Conservation (phyloP, 2,329 filamentous ascomycete genomes). For the Chrysoporthe deuterocubensis region DNA sequence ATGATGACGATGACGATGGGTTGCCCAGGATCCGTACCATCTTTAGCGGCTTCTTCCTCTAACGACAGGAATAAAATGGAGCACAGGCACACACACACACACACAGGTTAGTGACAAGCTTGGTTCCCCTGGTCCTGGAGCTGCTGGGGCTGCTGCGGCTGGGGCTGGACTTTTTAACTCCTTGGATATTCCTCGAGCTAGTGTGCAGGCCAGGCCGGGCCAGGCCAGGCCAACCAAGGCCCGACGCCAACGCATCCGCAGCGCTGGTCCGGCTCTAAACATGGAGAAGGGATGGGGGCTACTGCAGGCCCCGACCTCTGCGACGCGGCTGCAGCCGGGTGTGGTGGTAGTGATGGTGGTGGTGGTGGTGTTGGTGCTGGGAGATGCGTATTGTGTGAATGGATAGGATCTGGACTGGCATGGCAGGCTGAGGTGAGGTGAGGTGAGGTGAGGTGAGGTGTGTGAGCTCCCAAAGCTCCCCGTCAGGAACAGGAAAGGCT, state of each 20-base stretch:
- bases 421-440: slow-evolving; percentile 6
- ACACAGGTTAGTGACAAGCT: no score
- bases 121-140: no score
- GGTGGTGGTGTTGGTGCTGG: background rate
- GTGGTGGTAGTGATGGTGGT: background rate
- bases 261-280: no score
- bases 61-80: background rate
- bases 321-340: no score
- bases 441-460: background rate
- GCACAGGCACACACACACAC: background rate
- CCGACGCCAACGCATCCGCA: no score
- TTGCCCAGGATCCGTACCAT: background rate
- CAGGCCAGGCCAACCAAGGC: background rate
- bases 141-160: no score
- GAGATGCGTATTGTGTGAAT: background rate
- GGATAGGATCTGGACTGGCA: background rate
- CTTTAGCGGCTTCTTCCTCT: background rate
- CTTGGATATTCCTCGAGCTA: background rate
- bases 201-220: background rate
- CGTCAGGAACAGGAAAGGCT: slow-evolving; percentile 26
- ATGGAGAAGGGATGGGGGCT: no score
- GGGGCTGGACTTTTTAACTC: no score
- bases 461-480: background rate
- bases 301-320: no score
- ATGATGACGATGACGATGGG: slow-evolving; percentile 8